Base-by-base conservation (phyloP, 2,329 filamentous ascomycete genomes). In the Ophiostoma angusticollis region DNA sequence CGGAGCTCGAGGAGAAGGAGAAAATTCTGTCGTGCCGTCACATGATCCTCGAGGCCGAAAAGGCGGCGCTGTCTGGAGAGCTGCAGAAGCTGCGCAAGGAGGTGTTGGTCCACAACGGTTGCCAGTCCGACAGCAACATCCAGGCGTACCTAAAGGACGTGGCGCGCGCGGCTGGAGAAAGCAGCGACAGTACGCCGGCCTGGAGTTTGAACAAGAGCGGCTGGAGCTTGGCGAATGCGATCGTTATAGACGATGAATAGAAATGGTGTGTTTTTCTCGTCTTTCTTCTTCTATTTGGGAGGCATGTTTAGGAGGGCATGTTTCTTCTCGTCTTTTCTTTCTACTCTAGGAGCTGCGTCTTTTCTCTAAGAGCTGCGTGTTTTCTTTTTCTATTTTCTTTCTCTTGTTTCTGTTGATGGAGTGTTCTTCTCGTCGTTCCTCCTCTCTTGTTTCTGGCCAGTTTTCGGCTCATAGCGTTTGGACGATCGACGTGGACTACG, bases 11-110 rank as follows among this genome's bases (percentile, higher is more conserved):
- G 37, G 47, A 49, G 18, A 41, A 48, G 7, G 52, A 52, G 35
- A 37, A 41, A 4, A 41, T 37, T 1, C 37, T 47, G 13, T 41
- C 44, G 13, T 29, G 36, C 8, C 44, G 47, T 35, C 46, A 46
- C 22, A 34, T 40, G 3, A 28, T 37, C 12, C 49, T 58, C 4
- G 27, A 42, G 13, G 46, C 45, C 2, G 38, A 45, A 27, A 51
- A 41, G 1, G 18, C 40, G 12, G 40, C 40, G 13, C 50, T 58
- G 12, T 41, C 40, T 13, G 48, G 54, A 18, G 54, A 58, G 42
- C 47, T 57, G 9, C 46, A 54, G n/a, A 22, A 16, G n/a, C 49
- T 58, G 37, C 57, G 55, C 35, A 45, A 48, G 27, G 49, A 55
- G 43, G 37, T 58, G 3, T 42, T 58, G 13, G 18, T 40, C 11